Evolutionary conservation across 495 filamentous ascomycete genomes (phyloP).

Genomic region (Aeminium ludgeri): DNA sequence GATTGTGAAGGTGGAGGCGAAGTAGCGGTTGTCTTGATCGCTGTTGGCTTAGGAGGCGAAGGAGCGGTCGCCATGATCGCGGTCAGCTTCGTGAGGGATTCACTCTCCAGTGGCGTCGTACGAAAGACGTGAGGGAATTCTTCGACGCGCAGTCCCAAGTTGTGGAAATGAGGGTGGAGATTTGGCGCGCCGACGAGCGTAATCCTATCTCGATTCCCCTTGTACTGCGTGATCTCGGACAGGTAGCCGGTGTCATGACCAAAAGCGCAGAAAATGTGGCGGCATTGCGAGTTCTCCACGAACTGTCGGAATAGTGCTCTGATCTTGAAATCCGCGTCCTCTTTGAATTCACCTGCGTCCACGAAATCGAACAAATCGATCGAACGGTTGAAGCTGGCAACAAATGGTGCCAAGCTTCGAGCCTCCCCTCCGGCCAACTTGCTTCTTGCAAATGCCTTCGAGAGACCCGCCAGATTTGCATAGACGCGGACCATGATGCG

Average conservation of each 20-base stretch:
- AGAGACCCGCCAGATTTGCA: constrained; percentile 39
- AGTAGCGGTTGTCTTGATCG: background rate
- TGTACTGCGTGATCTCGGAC: constrained; percentile 36
- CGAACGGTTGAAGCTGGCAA: constrained; percentile 41
- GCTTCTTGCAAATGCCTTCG: constrained; percentile 32
- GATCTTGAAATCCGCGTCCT: constrained; percentile 44
- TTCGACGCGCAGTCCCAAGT: constrained; percentile 18
- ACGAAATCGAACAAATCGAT: constrained; percentile 44
- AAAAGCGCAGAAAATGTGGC: constrained; percentile 47
- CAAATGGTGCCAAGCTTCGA: constrained; percentile 33
- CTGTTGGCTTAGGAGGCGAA: constrained; percentile 1
- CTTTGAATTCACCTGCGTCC: constrained; percentile 43
- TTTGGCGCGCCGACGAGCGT: constrained; percentile 32
- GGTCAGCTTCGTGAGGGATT: background rate
- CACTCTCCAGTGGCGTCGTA: constrained; percentile 9
- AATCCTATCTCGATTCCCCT: constrained; percentile 25
- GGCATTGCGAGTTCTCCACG: constrained; percentile 43
- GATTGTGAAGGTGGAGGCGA: constrained; percentile 2
- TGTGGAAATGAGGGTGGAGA: constrained; percentile 19
- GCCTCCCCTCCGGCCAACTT: constrained; percentile 34
- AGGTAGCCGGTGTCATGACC: constrained; percentile 47
- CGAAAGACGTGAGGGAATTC: constrained; percentile 21
- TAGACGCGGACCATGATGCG: constrained; percentile 46
- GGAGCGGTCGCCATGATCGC: background rate
- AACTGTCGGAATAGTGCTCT: constrained; percentile 44